These are phyloP conservation scores for Silene latifolia DNA, from an alignment of 148 eudicot genomes.

Conservation along the genomic window DNA sequence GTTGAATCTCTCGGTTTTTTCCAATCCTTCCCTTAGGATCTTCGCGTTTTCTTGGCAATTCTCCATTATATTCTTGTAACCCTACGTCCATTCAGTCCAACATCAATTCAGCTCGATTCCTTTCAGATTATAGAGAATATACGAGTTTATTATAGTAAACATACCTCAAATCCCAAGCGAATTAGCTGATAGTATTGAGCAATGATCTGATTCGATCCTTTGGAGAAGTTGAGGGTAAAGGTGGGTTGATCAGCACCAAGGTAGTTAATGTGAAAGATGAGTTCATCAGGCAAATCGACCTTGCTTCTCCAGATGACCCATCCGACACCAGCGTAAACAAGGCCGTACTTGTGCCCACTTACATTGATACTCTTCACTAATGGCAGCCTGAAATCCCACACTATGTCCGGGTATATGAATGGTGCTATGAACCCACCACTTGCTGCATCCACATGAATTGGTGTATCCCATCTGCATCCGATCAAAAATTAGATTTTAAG, in stretches of 20 bases:
- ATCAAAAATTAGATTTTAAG: not conserved
- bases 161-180: slow-evolving; percentile 66
- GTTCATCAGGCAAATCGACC: slow-evolving; percentile 76
- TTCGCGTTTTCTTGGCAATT: slow-evolving; percentile 60
- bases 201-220: slow-evolving; percentile 68
- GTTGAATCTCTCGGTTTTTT: slow-evolving; percentile 55
- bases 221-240: slow-evolving; percentile 78
- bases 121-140: not conserved
- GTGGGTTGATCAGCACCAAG: slow-evolving; percentile 85
- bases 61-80: slow-evolving; percentile 78
- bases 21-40: slow-evolving; percentile 47
- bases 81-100: slow-evolving; percentile 27
- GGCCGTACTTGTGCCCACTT: slow-evolving; percentile 76
- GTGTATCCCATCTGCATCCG: slow-evolving; percentile 64
- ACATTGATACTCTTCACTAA: slow-evolving; percentile 74
- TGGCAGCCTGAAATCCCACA: slow-evolving; percentile 68
- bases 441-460: slow-evolving; percentile 82
- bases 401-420: slow-evolving; percentile 63
- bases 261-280: slow-evolving; percentile 74
- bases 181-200: slow-evolving; percentile 77
- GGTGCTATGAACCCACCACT: slow-evolving; percentile 87
- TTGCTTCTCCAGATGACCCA: slow-evolving; percentile 76
- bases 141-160: slow-evolving; percentile 4
- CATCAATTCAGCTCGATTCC: not conserved
- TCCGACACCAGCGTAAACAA: slow-evolving; percentile 73